Percentiles rank a stretch among this genome's conserved stretches.
Evolutionary conservation across 2,329 filamentous ascomycete genomes (phyloP).

Genomic region (Diplocarpon rosae): DNA sequence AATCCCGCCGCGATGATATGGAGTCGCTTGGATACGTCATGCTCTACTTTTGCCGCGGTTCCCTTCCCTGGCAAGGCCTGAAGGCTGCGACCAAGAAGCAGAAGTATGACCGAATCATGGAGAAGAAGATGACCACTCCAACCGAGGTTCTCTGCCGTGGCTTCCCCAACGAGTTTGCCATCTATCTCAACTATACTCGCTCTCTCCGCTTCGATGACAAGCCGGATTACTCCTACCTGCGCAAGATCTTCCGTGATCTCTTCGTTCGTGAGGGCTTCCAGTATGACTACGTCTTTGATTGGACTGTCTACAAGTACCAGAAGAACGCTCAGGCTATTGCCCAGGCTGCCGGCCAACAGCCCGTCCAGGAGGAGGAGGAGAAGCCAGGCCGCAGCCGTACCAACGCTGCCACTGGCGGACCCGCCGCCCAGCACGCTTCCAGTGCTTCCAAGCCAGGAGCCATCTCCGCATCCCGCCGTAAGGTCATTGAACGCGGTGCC

Average conservation of each 20-base stretch:
- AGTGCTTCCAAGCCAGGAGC: slow-evolving; percentile 59
- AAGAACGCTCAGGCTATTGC: slow-evolving; percentile 96
- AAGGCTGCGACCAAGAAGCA: slow-evolving; percentile 99
- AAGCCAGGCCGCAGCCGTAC: slow-evolving; percentile 61
- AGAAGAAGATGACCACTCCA: slow-evolving; percentile 99
- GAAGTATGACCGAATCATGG: slow-evolving; percentile 99
- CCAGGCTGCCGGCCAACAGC: slow-evolving; percentile 59
- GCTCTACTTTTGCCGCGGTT: slow-evolving; percentile 99
- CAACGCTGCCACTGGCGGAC: slow-evolving; percentile 52
- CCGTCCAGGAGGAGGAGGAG: slow-evolving; percentile 62
- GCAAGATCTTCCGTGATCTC: slow-evolving; percentile 99
- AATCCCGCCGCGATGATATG: slow-evolving; percentile 99
- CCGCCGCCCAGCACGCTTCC: slow-evolving; percentile 38
- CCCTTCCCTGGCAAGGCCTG: slow-evolving; percentile 94
- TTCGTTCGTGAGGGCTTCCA: slow-evolving; percentile 99
- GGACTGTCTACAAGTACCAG: slow-evolving; percentile 99
- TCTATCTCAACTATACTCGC: slow-evolving; percentile 98
- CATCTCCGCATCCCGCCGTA: slow-evolving; percentile 67
- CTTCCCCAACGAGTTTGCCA: slow-evolving; percentile 98
- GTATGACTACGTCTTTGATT: slow-evolving; percentile 99
- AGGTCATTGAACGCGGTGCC: slow-evolving; percentile 63
- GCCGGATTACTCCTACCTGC: slow-evolving; percentile 98
- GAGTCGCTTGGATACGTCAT: slow-evolving; percentile 98
- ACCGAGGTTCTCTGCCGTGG: slow-evolving; percentile 98
- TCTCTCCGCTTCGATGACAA: slow-evolving; percentile 99